Base-by-base conservation (phyloP, 2,329 filamentous ascomycete genomes). In the Fusarium sp. region DNA sequence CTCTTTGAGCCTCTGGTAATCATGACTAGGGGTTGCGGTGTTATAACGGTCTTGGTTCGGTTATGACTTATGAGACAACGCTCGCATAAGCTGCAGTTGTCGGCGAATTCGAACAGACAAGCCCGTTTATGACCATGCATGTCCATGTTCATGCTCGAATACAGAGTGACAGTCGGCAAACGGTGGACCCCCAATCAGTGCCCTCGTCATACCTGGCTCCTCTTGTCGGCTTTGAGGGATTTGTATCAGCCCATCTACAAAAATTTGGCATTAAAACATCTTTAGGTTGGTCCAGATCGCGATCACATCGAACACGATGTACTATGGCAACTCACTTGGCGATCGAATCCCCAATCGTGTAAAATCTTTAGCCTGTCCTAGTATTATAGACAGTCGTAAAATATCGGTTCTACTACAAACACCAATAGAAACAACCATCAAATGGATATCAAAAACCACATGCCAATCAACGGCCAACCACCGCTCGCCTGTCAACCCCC, bases 401-500 rank as follows among this genome's bases (percentile, higher is more conserved):
- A 60, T 34, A 58, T 57, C 31, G 45, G 24, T 69, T 63, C 67
- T 57, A 68, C 55, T 36, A 56, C 44, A 59, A 50, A 66, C 31
- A 56, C 34, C 55, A 60, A 54, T 51, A 52, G 61, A 53, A 67
- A 51, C 66, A 69, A 52, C 63, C 55, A 51, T 68, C 62, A 63
- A 55, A 68, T 68, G 63, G 68, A 70, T 70, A 71, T 71, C 63
- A 71, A 68, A 45, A 68, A 53, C 48, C 63, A 36, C 51, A 50
- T 64, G 62, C 57, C 48, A 45, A 48, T 68, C 58, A 46, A 60
- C 62, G 22, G 44, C 42, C 42, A 42, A 51, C 39, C 63, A 51
- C 39, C 63, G 49, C 61, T 44, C 42, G 34, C 51, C 28, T 45
- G 33, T 53, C 51, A 33, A 20, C 22, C 45, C 45, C 52, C 36